A percentile compares a stretch with the other conserved stretches of the same genome.
Evolutionary conservation across 2,329 filamentous ascomycete genomes (phyloP).

Genomic region (Hypoxylon sp.): DNA sequence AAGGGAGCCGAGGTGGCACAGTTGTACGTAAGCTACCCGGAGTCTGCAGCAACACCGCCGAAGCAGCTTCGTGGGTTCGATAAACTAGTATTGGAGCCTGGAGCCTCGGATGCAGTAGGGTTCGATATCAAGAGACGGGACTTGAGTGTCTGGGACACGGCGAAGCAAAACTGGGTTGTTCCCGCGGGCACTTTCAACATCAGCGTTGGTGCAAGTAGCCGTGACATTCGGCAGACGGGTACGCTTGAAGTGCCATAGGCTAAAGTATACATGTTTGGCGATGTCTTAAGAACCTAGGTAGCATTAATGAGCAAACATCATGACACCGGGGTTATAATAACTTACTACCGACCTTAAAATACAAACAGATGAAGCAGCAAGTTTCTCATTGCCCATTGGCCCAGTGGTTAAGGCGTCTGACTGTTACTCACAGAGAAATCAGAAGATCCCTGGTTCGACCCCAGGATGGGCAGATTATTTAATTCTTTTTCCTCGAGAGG

Average conservation of each 20-base stretch:
- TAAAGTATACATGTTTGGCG: neutral
- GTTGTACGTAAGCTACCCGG: constrained; percentile 64
- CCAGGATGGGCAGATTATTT: constrained; percentile 15
- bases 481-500: neutral
- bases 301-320: neutral
- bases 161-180: constrained; percentile 68
- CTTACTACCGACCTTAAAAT: neutral
- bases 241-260: constrained; percentile 47
- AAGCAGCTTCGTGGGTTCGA: constrained; percentile 72
- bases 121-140: constrained; percentile 71
- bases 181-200: constrained; percentile 54
- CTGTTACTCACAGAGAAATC: constrained; percentile 15
- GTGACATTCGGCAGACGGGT: constrained; percentile 59
- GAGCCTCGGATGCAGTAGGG: constrained; percentile 60
- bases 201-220: constrained; percentile 60
- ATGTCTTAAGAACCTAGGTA: neutral
- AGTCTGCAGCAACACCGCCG: constrained; percentile 56
- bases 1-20: constrained; percentile 76
- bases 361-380: neutral
- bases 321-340: neutral
- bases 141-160: constrained; percentile 73
- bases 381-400: constrained; percentile 12
- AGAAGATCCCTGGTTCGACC: constrained; percentile 25
- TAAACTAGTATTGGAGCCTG: constrained; percentile 65
- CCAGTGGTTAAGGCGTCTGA: constrained; percentile 18